Evolutionary conservation across 345 rosid genomes (phyloP).

Genomic region (Syzygium jambos): DNA sequence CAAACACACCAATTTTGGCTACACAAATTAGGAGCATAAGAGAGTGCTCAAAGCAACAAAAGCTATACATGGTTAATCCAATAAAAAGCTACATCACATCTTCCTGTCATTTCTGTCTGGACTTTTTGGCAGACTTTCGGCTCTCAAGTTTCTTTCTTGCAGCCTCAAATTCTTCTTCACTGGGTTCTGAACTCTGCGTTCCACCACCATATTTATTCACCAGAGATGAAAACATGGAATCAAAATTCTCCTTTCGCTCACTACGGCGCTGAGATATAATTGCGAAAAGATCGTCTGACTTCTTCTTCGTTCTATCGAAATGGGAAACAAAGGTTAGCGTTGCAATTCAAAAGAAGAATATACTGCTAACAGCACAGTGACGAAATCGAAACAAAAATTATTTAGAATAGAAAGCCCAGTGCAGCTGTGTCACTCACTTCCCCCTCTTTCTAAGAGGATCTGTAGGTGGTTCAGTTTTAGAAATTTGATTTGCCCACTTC

Average conservation of each 20-base stretch:
- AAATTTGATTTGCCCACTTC: slow-evolving; percentile 73
- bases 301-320: slow-evolving; percentile 33
- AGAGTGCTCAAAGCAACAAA: neutral
- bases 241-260: slow-evolving; percentile 59
- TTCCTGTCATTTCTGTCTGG: slow-evolving; percentile 25
- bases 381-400: neutral
- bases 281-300: slow-evolving; percentile 52
- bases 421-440: slow-evolving; percentile 36
- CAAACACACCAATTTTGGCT: neutral
- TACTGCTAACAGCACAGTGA: neutral
- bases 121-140: slow-evolving; percentile 36
- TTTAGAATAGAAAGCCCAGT: neutral
- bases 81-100: neutral
- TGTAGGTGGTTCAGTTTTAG: slow-evolving; percentile 62
- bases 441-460: slow-evolving; percentile 40
- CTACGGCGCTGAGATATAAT: slow-evolving; percentile 52
- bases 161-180: slow-evolving; percentile 93
- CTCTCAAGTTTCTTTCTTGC: slow-evolving; percentile 56
- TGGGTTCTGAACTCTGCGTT: slow-evolving; percentile 42
- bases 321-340: neutral
- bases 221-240: slow-evolving; percentile 81
- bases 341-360: neutral
- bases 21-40: neutral
- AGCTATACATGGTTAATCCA: slow-evolving; percentile 6
- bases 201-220: slow-evolving; percentile 60